Conservation (phyloP, 805 yeast species). For the Lipomyces spencermartinsiae region DNA sequence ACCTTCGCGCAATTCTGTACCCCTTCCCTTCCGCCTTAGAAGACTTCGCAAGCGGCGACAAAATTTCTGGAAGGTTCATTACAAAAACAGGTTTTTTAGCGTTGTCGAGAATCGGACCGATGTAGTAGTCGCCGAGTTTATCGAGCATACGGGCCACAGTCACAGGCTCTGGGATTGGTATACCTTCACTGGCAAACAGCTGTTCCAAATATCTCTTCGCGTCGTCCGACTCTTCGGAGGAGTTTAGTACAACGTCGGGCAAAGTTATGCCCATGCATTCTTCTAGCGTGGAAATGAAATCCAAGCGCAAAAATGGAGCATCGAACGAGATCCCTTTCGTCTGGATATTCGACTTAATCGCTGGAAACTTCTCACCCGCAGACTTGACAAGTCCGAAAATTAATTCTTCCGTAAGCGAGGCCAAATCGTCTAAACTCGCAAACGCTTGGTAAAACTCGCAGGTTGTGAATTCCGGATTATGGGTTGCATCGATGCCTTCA, state of each 20-base stretch:
- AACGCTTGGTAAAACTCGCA: slow-evolving; percentile 87
- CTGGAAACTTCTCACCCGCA: slow-evolving; percentile 8
- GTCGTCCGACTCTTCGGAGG: slow-evolving; percentile 46
- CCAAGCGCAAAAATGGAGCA: slow-evolving; percentile 54
- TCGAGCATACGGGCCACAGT: slow-evolving; percentile 68
- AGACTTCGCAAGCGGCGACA: slow-evolving; percentile 91
- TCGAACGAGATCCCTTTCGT: slow-evolving; percentile 10
- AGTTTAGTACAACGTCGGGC: slow-evolving; percentile 48
- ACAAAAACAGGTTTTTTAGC: slow-evolving; percentile 68
- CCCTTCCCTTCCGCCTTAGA: slow-evolving; percentile 41
- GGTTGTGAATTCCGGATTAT: slow-evolving; percentile 91
- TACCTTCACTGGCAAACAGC: slow-evolving; percentile 51
- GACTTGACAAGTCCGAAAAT: slow-evolving; percentile 51
- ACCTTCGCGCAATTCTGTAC: slow-evolving; percentile 65
- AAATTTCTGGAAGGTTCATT: slow-evolving; percentile 77
- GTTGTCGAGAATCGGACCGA: slow-evolving; percentile 66
- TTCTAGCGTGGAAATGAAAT: slow-evolving; percentile 72
- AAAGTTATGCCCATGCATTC: slow-evolving; percentile 55
- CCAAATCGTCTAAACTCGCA: slow-evolving; percentile 68
- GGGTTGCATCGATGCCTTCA: slow-evolving; percentile 91
- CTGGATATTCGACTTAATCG: slow-evolving; percentile 5
- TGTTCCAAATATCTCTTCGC: slow-evolving; percentile 47
- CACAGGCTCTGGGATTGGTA: slow-evolving; percentile 44
- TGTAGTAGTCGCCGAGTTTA: slow-evolving; percentile 60
- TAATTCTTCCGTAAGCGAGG: slow-evolving; percentile 65